A percentile compares a stretch with the other conserved stretches of the same genome.
These are phyloP conservation scores for Myxozyma geophila DNA, from an alignment of 805 yeast species.

Conservation along the genomic window DNA sequence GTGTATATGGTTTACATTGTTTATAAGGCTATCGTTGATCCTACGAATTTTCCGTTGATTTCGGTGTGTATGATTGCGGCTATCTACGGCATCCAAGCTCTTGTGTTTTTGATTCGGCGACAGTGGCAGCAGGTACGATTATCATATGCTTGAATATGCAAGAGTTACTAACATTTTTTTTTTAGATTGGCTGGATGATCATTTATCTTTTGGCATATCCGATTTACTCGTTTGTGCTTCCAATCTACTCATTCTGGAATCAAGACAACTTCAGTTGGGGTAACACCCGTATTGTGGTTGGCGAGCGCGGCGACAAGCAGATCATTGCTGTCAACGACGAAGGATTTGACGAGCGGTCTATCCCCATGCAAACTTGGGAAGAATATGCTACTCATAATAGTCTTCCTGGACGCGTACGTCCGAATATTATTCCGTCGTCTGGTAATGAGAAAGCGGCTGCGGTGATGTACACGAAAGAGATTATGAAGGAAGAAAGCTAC, in stretches of 20 bases:
- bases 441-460: constrained; percentile 23
- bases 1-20: constrained; percentile 58
- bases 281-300: constrained; percentile 61
- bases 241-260: constrained; percentile 65
- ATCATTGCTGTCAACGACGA: constrained; percentile 46
- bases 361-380: constrained; percentile 49
- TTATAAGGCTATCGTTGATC: constrained; percentile 54
- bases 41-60: constrained; percentile 56
- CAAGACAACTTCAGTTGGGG: constrained; percentile 72
- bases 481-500: constrained; percentile 44
- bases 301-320: constrained; percentile 58
- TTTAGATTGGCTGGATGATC: constrained; percentile 59
- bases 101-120: constrained; percentile 54
- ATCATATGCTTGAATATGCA: constrained; percentile 40
- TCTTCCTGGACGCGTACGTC: constrained; percentile 44
- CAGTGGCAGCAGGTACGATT: constrained; percentile 49
- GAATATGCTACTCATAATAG: constrained; percentile 46
- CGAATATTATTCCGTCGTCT: constrained; percentile 17
- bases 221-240: constrained; percentile 63
- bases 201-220: constrained; percentile 64
- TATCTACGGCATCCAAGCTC: constrained; percentile 64
- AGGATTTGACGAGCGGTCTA: constrained; percentile 45
- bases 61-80: constrained; percentile 61
- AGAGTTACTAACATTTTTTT: constrained; percentile 36
- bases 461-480: constrained; percentile 14